Base-by-base conservation (phyloP, 345 rosid genomes). In the Rhodamnia argentea region DNA sequence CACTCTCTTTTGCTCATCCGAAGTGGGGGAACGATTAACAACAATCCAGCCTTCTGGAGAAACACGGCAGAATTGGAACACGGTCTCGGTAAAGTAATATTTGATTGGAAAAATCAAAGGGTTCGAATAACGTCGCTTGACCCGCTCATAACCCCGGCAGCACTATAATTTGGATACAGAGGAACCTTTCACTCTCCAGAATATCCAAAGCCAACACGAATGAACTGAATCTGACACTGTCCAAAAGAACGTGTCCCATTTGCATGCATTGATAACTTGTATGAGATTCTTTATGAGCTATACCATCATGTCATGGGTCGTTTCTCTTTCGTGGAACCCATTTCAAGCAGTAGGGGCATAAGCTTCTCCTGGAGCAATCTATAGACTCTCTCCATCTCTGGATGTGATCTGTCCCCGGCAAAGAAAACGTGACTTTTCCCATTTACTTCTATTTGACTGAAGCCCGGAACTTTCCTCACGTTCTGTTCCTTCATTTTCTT, bases 391-490 rank as follows among this genome's bases (percentile, higher is more conserved):
- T 87, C 44, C 85, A 89, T 82, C 86, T 90, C 85, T n/a, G 93
- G 90, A 86, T 87, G 91, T 50, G 88, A 87, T 87, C 86, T 90
- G 84, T 92, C 93, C 47, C 91, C 87, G 2, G 83, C 89, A 47
- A 84, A 88, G 89, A 92, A 89, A 27, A 90, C 84, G 86, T 84
- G 89, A 60, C 56, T 88, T 86, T 87, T 87, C 59, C 90, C 91
- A 75, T 88, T 83, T 15, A 86, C 90, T 86, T 90, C 91, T 82
- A 90, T 88, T 82, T 88, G 88, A 85, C 92, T 90, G 84, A 88
- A 88, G 32, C 90, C 90, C 1, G 90, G 89, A 76, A 88, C 88
- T 88, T 92, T 90, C 91, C 86, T 90, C 85, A 86, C 90, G 29
- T 83, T 83, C 86, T 84, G 85, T 82, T 89, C 90, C 86, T 89